Conservation (phyloP, 495 filamentous ascomycete species). For the Chaetomidium leptoderma region DNA sequence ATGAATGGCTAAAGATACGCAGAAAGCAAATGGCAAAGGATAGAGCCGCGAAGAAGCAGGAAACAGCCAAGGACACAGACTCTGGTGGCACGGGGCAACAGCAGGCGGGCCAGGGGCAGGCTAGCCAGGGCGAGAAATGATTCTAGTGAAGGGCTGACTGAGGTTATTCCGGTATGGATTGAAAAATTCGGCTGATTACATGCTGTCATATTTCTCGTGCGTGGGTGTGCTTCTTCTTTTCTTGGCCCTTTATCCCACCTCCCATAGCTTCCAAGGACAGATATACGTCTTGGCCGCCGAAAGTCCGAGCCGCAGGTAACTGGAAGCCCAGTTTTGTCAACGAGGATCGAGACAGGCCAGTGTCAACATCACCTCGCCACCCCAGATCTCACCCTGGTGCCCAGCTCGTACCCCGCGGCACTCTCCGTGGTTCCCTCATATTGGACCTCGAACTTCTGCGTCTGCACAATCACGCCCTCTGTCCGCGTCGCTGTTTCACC, state of each 20-base stretch:
- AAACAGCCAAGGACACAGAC: background rate
- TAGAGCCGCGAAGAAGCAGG: background rate
- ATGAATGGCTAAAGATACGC: background rate
- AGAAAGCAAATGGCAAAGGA: slow-evolving; percentile 16
- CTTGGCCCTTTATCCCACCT: too few relatives aligned
- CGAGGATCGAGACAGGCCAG: background rate
- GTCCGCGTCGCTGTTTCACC: background rate
- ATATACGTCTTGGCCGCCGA: too few relatives aligned
- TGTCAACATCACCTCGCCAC: background rate
- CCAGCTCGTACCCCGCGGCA: background rate
- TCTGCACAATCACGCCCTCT: background rate
- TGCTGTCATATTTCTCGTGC: too few relatives aligned
- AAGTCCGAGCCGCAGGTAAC: too few relatives aligned
- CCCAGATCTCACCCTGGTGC: too few relatives aligned
- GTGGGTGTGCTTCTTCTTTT: too few relatives aligned
- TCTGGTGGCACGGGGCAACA: background rate
- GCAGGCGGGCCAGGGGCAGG: slow-evolving; percentile 3
- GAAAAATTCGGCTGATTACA: too few relatives aligned
- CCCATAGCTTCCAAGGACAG: too few relatives aligned
- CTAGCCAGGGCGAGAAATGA: too few relatives aligned
- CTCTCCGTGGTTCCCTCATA: background rate
- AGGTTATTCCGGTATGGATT: too few relatives aligned
- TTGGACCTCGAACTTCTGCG: background rate
- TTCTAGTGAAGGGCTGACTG: too few relatives aligned
- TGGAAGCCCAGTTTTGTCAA: background rate